Conservation (phyloP, 2,329 filamentous ascomycete genomes). For the Seiridium unicorne region DNA sequence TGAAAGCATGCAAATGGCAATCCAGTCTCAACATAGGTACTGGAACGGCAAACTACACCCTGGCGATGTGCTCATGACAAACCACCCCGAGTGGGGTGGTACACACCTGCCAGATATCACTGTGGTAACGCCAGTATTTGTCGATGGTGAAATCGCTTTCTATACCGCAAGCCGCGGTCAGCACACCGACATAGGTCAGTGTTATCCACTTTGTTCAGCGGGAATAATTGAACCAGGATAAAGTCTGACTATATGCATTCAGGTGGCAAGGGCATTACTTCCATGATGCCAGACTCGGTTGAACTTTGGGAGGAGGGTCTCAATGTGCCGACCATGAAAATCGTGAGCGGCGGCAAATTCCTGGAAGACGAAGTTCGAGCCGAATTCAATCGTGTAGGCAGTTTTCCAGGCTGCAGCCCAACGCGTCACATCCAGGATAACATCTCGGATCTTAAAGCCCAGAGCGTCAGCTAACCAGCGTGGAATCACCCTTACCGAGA, state of each 20-base stretch:
- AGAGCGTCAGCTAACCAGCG: conserved; percentile 39
- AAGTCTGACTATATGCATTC: too few species aligned
- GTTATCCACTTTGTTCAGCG: too few species aligned
- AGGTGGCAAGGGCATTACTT: conserved; percentile 45
- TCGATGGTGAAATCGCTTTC: conserved; percentile 14
- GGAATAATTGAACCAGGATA: too few species aligned
- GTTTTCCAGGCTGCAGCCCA: conserved; percentile 31
- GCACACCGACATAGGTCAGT: conserved; percentile 15
- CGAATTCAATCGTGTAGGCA: conserved; percentile 28
- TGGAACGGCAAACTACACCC: conserved; percentile 70
- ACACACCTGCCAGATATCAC: conserved; percentile 18
- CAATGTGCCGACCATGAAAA: conserved; percentile 34
- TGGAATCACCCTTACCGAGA: conserved; percentile 29
- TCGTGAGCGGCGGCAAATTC: conserved; percentile 32
- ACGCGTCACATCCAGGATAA: conserved; percentile 37
- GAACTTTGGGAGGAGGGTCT: conserved; percentile 42
- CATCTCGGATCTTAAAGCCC: conserved; percentile 41
- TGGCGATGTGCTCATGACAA: conserved; percentile 74
- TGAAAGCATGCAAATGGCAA: conserved; percentile 74
- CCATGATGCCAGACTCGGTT: conserved; percentile 39
- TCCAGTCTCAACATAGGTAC: conserved; percentile 64
- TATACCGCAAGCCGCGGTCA: conserved; percentile 16
- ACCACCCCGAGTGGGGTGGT: conserved; percentile 37
- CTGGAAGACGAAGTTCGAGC: conserved; percentile 27
- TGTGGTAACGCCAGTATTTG: conserved; percentile 17